Percentiles rank a stretch among this genome's conserved stretches.
Evolutionary conservation across 352 stramenopile species (phyloP).

Genomic region (Phytophthora megakarya): DNA sequence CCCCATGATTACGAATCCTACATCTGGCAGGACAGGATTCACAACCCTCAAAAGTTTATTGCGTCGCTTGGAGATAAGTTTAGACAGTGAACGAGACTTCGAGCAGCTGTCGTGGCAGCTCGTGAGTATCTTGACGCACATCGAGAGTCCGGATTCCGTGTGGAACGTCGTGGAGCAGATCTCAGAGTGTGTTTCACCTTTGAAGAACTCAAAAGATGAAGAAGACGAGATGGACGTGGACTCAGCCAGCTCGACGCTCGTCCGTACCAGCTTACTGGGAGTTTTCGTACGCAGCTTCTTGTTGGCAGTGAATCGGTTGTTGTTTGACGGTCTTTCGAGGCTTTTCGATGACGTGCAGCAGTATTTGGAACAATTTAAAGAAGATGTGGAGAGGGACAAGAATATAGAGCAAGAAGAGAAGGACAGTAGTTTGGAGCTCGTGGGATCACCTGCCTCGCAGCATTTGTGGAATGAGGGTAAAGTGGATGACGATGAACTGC

Average conservation of each 20-base stretch:
- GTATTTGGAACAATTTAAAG: slow-evolving; percentile 55
- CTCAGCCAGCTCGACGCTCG: slow-evolving; percentile 53
- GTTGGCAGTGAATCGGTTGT: slow-evolving; percentile 53
- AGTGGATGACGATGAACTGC: slow-evolving; percentile 35
- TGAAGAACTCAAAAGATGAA: slow-evolving; percentile 28
- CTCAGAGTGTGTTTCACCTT: slow-evolving; percentile 57
- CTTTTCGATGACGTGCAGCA: slow-evolving; percentile 66
- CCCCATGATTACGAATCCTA: slow-evolving; percentile 28
- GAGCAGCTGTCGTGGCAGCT: slow-evolving; percentile 51
- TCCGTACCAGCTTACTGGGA: slow-evolving; percentile 60
- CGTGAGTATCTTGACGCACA: slow-evolving; percentile 53
- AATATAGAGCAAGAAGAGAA: slow-evolving; percentile 11
- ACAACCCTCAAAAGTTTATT: slow-evolving; percentile 54
- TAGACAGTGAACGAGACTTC: slow-evolving; percentile 45
- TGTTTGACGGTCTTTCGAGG: slow-evolving; percentile 76
- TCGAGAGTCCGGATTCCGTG: slow-evolving; percentile 68
- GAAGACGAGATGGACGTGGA: slow-evolving; percentile 34
- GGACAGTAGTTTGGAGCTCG: slow-evolving; percentile 29
- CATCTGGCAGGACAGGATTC: not conserved
- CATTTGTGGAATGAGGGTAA: slow-evolving; percentile 39
- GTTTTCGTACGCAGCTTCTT: slow-evolving; percentile 76
- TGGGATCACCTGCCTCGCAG: slow-evolving; percentile 29
- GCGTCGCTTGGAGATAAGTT: slow-evolving; percentile 44
- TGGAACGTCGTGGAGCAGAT: slow-evolving; percentile 72
- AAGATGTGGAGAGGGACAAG: slow-evolving; percentile 39